Conservation (phyloP, 805 yeast genomes). For the Yarrowia sp. region DNA sequence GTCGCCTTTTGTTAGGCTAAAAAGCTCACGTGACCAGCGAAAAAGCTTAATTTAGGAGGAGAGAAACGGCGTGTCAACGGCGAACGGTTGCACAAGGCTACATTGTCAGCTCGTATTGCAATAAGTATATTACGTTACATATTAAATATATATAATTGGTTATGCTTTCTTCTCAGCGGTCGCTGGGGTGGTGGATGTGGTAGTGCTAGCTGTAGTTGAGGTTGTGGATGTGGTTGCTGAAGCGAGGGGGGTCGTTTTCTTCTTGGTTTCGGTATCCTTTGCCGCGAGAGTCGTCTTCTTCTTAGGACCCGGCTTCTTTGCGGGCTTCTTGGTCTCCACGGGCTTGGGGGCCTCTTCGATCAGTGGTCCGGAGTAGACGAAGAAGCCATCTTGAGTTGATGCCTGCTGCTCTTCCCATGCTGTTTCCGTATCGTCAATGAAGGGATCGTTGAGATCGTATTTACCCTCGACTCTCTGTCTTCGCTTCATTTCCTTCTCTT, state of each 20-base stretch:
- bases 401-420: conserved; percentile 92
- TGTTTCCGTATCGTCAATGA: conserved; percentile 91
- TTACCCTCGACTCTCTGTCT: conserved; percentile 74
- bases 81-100: no score
- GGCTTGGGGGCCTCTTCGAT: conserved; percentile 44
- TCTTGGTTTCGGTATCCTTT: conserved; percentile 25
- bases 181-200: conserved; percentile 5
- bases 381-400: conserved; percentile 91
- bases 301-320: conserved; percentile 23
- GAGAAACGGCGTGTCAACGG: neutral
- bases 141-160: neutral
- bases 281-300: conserved; percentile 28
- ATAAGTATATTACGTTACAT: no score
- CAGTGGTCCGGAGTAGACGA: conserved; percentile 90
- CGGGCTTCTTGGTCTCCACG: conserved; percentile 13
- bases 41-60: neutral
- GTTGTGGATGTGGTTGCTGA: neutral
- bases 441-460: conserved; percentile 90
- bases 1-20: neutral
- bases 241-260: neutral
- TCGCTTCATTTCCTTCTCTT: conserved; percentile 38
- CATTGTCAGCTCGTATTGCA: no score
- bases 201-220: neutral
- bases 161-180: conserved; percentile 6
- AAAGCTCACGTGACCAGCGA: neutral